These are phyloP conservation scores for Rugosomyces carneus DNA, from an alignment of 1,284 basidiomycete species.

Conservation along the genomic window DNA sequence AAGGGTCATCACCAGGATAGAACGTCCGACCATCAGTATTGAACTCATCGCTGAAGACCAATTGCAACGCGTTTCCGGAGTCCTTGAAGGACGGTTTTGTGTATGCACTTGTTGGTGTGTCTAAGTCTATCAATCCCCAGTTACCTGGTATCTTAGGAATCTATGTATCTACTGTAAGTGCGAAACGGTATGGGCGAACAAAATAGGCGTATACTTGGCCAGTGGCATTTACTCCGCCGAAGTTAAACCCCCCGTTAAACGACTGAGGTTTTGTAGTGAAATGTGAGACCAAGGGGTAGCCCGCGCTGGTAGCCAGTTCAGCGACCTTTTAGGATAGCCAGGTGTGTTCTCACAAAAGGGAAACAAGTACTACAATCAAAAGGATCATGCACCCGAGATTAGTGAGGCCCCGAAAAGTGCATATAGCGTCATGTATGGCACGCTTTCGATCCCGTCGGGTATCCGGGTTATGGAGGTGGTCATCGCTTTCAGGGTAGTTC, in stretches of 20 bases:
- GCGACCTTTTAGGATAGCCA: too few relatives aligned
- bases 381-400: slow-evolving; percentile 76
- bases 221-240: slow-evolving; percentile 76
- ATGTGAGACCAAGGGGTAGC: slow-evolving; percentile 75
- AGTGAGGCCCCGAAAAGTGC: slow-evolving; percentile 65
- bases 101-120: slow-evolving; percentile 63
- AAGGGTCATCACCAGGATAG: slow-evolving; percentile 75
- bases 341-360: slow-evolving; percentile 67
- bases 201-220: slow-evolving; percentile 66
- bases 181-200: too few relatives aligned
- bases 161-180: slow-evolving; percentile 36
- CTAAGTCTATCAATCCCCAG: slow-evolving; percentile 69
- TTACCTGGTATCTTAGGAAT: slow-evolving; percentile 59
- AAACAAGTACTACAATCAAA: slow-evolving; percentile 53
- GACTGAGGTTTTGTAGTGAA: slow-evolving; percentile 47
- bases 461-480: slow-evolving; percentile 71
- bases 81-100: slow-evolving; percentile 55
- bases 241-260: slow-evolving; percentile 62
- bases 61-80: slow-evolving; percentile 49
- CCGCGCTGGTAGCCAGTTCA: slow-evolving; percentile 56
- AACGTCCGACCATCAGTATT: slow-evolving; percentile 73
- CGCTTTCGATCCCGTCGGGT: slow-evolving; percentile 60
- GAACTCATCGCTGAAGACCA: slow-evolving; percentile 96
- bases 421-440: slow-evolving; percentile 57
- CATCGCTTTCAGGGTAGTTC: slow-evolving; percentile 56